These are phyloP conservation scores for Cucurbita maxima DNA, from an alignment of 306 rosid genomes.

Conservation along the genomic window DNA sequence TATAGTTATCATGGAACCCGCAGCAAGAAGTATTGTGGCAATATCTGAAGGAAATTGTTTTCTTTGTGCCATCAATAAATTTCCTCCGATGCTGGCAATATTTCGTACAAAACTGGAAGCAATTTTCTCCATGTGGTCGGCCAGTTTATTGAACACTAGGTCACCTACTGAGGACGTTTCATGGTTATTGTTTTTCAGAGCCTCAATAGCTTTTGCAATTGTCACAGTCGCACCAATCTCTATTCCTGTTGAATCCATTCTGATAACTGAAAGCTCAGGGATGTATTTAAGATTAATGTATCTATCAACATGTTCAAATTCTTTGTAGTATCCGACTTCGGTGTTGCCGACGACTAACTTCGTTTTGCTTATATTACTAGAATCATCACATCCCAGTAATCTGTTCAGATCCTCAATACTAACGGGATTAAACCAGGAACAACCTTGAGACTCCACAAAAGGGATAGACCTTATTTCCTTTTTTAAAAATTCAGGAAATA, in stretches of 20 bases:
- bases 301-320: slow-evolving; percentile 24
- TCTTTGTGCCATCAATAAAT: slow-evolving; percentile 81
- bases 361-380: slow-evolving; percentile 3
- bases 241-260: slow-evolving; percentile 39
- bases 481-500: slow-evolving; percentile 55
- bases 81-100: slow-evolving; percentile 73
- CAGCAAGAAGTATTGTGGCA: slow-evolving; percentile 66
- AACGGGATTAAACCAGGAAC: slow-evolving; percentile 43
- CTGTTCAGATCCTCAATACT: slow-evolving; percentile 37
- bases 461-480: slow-evolving; percentile 24
- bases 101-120: slow-evolving; percentile 54
- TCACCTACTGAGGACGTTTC: slow-evolving; percentile 16
- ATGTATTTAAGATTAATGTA: slow-evolving; percentile 44
- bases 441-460: slow-evolving; percentile 23
- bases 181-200: slow-evolving; percentile 16
- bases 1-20: slow-evolving; percentile 45
- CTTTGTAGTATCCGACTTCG: slow-evolving; percentile 65
- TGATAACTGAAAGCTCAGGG: slow-evolving; percentile 41
- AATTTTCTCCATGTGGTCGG: slow-evolving; percentile 63
- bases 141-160: slow-evolving; percentile 32
- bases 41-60: slow-evolving; percentile 76
- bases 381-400: slow-evolving; percentile 16
- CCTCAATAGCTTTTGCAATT: slow-evolving; percentile 54
- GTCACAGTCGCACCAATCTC: slow-evolving; percentile 62
- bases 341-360: slow-evolving; percentile 69